Conservation (phyloP, 257 asterid genomes). For the Parsonsia alboflavescens region DNA sequence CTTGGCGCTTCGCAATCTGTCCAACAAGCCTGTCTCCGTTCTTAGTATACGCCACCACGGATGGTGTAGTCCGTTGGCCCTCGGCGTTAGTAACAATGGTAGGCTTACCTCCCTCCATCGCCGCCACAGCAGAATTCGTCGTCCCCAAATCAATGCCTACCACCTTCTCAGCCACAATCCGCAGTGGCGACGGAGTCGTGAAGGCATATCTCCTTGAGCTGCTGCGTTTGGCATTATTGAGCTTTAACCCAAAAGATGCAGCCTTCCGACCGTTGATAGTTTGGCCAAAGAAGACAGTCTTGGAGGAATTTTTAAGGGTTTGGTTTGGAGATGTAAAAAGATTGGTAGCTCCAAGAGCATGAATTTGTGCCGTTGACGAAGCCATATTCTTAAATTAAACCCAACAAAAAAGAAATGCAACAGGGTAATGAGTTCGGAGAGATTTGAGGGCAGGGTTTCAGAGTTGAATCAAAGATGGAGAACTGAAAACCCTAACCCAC, state of each 20-base stretch:
- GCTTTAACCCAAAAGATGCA: constrained; percentile 37
- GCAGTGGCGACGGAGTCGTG: constrained; percentile 23
- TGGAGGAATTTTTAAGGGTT: constrained; percentile 20
- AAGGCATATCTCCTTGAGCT: neutral
- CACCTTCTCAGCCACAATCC: constrained; percentile 82
- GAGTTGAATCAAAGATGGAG: neutral
- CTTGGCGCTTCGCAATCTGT: constrained; percentile 90
- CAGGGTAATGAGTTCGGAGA: neutral
- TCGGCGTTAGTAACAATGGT: constrained; percentile 82
- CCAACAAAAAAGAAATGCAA: neutral
- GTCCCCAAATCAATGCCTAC: constrained; percentile 91
- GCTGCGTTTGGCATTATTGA: constrained; percentile 26
- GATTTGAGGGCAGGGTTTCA: neutral
- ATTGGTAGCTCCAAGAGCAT: constrained; percentile 47
- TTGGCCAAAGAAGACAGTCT: constrained; percentile 46
- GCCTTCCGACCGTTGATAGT: constrained; percentile 21
- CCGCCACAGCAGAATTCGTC: constrained; percentile 88
- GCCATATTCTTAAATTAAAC: constrained; percentile 10
- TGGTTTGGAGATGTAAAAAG: constrained; percentile 31
- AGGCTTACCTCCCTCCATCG: constrained; percentile 96
- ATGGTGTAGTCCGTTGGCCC: constrained; percentile 88
- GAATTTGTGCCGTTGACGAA: constrained; percentile 54
- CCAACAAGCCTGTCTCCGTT: constrained; percentile 78
- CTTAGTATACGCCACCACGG: constrained; percentile 87
- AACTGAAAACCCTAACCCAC: constrained; percentile 1